Conservation (phyloP, 306 rosid species). For the Glycine latifolia region DNA sequence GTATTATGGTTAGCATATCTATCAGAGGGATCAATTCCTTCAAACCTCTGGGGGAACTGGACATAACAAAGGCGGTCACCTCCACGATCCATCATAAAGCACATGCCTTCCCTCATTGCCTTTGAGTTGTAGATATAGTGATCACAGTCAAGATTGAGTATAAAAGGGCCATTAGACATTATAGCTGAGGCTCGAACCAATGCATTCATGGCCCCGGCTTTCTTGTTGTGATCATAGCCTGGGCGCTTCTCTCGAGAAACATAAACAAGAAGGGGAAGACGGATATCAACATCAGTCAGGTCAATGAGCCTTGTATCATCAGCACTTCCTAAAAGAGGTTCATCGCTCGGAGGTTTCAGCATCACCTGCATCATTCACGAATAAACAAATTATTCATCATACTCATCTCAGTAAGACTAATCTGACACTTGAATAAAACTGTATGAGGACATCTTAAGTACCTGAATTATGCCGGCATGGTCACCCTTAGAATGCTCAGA, state of each 20-base stretch:
- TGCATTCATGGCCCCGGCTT: slow-evolving; percentile 96
- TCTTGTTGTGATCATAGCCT: slow-evolving; percentile 91
- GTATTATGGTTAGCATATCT: slow-evolving; percentile 94
- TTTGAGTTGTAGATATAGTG: slow-evolving; percentile 90
- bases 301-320: slow-evolving; percentile 75
- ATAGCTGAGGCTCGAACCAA: slow-evolving; percentile 89
- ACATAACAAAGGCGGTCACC: slow-evolving; percentile 90
- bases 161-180: slow-evolving; percentile 92
- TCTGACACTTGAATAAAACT: slow-evolving; percentile 26
- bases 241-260: slow-evolving; percentile 95
- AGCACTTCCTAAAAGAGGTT: slow-evolving; percentile 70
- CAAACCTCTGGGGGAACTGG: slow-evolving; percentile 95
- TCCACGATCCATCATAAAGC: slow-evolving; percentile 96
- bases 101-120: slow-evolving; percentile 94
- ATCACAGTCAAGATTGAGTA: slow-evolving; percentile 91
- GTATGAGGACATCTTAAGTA: slow-evolving; percentile 44
- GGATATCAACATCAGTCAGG: slow-evolving; percentile 77
- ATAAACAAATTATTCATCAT: slow-evolving; percentile 15
- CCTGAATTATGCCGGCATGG: slow-evolving; percentile 95
- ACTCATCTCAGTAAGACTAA: slow-evolving; percentile 1
- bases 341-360: slow-evolving; percentile 95
- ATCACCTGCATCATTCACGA: slow-evolving; percentile 71
- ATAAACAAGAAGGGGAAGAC: slow-evolving; percentile 91
- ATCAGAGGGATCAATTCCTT: slow-evolving; percentile 95
- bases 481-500: slow-evolving; percentile 88